Base-by-base conservation (phyloP, 345 rosid species). In the Pseudoturritis turrita region DNA sequence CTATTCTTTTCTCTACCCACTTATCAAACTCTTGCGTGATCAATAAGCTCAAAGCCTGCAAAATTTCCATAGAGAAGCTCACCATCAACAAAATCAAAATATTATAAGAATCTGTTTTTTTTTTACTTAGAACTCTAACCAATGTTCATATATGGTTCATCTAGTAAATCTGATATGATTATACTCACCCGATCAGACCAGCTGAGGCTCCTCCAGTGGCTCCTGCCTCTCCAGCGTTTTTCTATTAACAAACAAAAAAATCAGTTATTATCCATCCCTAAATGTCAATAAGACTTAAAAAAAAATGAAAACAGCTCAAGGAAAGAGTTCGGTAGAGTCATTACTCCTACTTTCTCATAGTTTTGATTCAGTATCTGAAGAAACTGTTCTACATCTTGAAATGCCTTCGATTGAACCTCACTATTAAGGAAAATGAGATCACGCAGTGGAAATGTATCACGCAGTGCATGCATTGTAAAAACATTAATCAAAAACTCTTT, bases 401-500 rank as follows among this genome's bases (percentile, higher is more conserved):
- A 95, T 71, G 99, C 89, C 83, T 95, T 95, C n/a, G 89, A 66
- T 62, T 94, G 90, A 72, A 95, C 97, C 79, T 95, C 99, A 75
- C 99, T 95, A 82, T 82, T 68, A 69, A 60, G 59, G 37, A 73
- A 28, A 81, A 74, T 60, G 29, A 31, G 77, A 70, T 75, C 99
- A 87, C 70, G 99, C 99, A 81, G 96, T 78, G 99, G 83, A 78
- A 95, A 95, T 43, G 94, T 83, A 83, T 95, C 99, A 47, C 96
- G 91, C 79, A 95, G 57, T 46, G 99, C 99, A 83, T 98, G 99
- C 54, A 89, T 98, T 29, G 98, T 91, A 82, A 95, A 95, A 65
- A 98, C 99, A 84, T 95, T 95, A 46, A 95, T 91, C 82, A 95
- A 73, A n/a, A 63, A 95, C 98, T 82, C 99, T 84, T 76, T 91